Evolutionary conservation across 495 filamentous ascomycete genomes (phyloP).

Genomic region (Bombardia bombarda): DNA sequence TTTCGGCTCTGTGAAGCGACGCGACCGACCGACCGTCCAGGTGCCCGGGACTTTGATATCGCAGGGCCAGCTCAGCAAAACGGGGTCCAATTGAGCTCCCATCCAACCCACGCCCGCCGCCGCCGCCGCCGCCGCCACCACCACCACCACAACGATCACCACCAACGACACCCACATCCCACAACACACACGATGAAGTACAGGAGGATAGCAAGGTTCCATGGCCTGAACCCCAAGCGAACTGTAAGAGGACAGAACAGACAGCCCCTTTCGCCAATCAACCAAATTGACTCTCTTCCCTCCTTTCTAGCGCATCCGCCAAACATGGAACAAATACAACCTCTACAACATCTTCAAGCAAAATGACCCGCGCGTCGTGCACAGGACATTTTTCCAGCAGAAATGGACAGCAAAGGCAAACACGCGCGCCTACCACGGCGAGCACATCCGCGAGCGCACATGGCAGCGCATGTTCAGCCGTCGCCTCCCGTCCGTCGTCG

Average conservation of each 20-base stretch:
- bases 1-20: neutral
- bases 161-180: too few species aligned
- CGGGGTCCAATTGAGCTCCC: constrained; percentile 8
- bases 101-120: neutral
- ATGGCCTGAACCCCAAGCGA: too few species aligned
- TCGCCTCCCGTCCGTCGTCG: constrained; percentile 66
- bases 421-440: constrained; percentile 84
- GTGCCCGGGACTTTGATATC: neutral
- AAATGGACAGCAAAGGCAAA: constrained; percentile 87
- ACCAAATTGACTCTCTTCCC: neutral
- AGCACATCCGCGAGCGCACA: constrained; percentile 80
- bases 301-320: constrained; percentile 73
- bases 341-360: constrained; percentile 71
- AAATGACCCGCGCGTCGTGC: constrained; percentile 19
- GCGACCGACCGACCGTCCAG: neutral
- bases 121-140: too few species aligned
- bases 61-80: constrained; percentile 1
- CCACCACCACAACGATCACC: too few species aligned
- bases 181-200: constrained; percentile 41
- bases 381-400: constrained; percentile 86
- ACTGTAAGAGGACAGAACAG: constrained; percentile 51
- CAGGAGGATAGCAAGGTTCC: constrained; percentile 43
- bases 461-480: constrained; percentile 89
- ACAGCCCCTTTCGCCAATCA: neutral
- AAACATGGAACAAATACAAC: constrained; percentile 97